phyloP scores from a whole-genome alignment of 2,329 filamentous ascomycete genomes.

The Emmonsiellopsis sp. region DNA sequence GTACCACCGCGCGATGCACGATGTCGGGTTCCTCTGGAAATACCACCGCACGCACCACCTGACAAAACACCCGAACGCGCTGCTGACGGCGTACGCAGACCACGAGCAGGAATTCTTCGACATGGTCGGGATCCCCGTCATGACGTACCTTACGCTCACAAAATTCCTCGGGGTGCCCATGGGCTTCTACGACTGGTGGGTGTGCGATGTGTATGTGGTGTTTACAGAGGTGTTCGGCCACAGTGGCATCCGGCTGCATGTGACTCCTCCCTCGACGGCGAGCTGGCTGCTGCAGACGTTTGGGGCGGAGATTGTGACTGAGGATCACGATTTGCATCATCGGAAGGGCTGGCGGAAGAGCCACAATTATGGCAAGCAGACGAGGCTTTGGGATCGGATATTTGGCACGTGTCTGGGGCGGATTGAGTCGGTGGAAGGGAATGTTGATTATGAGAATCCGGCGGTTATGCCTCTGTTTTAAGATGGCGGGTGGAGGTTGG shows the following conservation, averaged over 20 bases:
- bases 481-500: constrained; percentile 3
- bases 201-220: constrained; percentile 37
- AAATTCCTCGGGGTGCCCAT: constrained; percentile 32
- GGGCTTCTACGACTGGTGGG: constrained; percentile 42
- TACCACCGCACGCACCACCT: constrained; percentile 40
- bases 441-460: constrained; percentile 23
- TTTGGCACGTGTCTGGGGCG: constrained; percentile 28
- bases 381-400: constrained; percentile 29
- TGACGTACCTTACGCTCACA: constrained; percentile 28
- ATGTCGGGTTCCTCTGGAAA: constrained; percentile 32
- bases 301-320: constrained; percentile 31
- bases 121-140: constrained; percentile 33
- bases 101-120: constrained; percentile 36
- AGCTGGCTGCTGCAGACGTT: constrained; percentile 26
- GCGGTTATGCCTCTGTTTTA: constrained; percentile 21
- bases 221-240: constrained; percentile 34
- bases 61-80: constrained; percentile 38
- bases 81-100: constrained; percentile 36
- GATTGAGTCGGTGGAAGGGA: constrained; percentile 25
- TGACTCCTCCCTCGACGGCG: constrained; percentile 26
- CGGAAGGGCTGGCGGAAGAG: constrained; percentile 32
- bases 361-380: constrained; percentile 33
- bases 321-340: constrained; percentile 36
- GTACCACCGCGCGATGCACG: constrained; percentile 38
- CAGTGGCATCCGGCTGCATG: constrained; percentile 31